Evolutionary conservation across 2,329 filamentous ascomycete species (phyloP).

Genomic region (Penicillium capsulatum): DNA sequence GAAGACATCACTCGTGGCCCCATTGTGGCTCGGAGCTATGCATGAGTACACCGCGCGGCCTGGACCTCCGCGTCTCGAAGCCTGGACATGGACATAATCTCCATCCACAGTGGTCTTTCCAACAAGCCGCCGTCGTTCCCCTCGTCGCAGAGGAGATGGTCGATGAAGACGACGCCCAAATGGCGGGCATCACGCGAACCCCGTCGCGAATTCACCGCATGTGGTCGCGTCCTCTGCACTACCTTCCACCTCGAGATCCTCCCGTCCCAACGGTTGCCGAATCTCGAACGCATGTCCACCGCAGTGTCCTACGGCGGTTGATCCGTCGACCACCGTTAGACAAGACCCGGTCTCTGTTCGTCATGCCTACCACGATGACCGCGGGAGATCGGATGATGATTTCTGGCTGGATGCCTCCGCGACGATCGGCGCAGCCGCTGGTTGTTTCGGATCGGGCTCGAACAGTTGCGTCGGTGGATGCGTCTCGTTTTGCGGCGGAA

Average conservation of each 20-base stretch:
- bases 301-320: conserved; percentile 26
- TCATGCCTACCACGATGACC: conserved; percentile 25
- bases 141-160: conserved; percentile 22
- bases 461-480: conserved; percentile 1
- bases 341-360: conserved; percentile 30
- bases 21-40: conserved; percentile 27
- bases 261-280: conserved; percentile 5
- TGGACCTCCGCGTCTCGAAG: conserved; percentile 19
- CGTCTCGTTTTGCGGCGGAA: conserved; percentile 14
- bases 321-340: conserved; percentile 30
- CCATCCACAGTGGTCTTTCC: conserved; percentile 14
- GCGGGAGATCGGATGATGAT: conserved; percentile 17
- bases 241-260: too few species aligned
- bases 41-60: conserved; percentile 19
- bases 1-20: conserved; percentile 37
- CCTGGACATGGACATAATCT: conserved; percentile 1
- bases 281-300: conserved; percentile 14
- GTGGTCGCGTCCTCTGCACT: conserved; percentile 19
- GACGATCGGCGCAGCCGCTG: conserved; percentile 2
- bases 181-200: conserved; percentile 32
- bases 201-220: conserved; percentile 20
- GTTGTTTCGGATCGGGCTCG: conserved; percentile 2
- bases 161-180: conserved; percentile 28
- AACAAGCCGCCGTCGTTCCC: conserved; percentile 6
- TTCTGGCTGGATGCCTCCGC: conserved; percentile 20